A percentile compares a stretch with the other conserved stretches of the same genome.
phyloP scores from a whole-genome alignment of 2,329 filamentous ascomycete species.

The Orbilia javanica region DNA sequence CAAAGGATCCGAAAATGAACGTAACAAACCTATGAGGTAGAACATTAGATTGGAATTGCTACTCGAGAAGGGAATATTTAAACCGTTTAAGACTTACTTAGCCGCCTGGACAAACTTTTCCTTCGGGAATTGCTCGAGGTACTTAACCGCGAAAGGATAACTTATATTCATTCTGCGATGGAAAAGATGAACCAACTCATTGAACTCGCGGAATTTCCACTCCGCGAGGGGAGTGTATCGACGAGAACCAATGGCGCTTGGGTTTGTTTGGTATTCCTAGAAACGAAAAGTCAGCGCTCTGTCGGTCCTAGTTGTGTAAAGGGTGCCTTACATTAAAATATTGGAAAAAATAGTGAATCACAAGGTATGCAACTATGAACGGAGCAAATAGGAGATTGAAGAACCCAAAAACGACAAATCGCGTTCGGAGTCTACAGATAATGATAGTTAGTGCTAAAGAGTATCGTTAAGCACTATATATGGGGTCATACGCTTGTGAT shows the following conservation, averaged over 20 bases:
- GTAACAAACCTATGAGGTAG: conserved; percentile 74
- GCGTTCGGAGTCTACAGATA: conserved; percentile 71
- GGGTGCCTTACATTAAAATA: conserved; percentile 82
- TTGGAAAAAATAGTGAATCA: conserved; percentile 91
- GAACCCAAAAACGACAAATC: conserved; percentile 84
- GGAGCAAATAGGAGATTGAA: conserved; percentile 89
- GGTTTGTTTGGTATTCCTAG: conserved; percentile 94
- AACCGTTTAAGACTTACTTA: conserved; percentile 62
- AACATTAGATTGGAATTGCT: background rate
- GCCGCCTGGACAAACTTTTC: conserved; percentile 89
- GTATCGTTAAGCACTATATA: background rate
- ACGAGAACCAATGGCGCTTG: conserved; percentile 84
- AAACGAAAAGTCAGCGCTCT: background rate
- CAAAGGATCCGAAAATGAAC: conserved; percentile 87
- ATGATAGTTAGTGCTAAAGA: conserved; percentile 26
- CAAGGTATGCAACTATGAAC: conserved; percentile 85
- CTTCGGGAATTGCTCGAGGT: conserved; percentile 96
- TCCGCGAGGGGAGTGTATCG: conserved; percentile 93
- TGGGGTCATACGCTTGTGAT: conserved; percentile 73
- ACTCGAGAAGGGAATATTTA: background rate
- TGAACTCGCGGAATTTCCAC: conserved; percentile 99
- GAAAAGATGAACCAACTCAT: conserved; percentile 93
- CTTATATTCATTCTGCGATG: conserved; percentile 92
- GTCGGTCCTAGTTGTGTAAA: background rate
- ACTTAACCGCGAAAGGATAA: conserved; percentile 89